Conservation (phyloP, 768 basidiomycete species). For the Sporobolomyces pararoseus region DNA sequence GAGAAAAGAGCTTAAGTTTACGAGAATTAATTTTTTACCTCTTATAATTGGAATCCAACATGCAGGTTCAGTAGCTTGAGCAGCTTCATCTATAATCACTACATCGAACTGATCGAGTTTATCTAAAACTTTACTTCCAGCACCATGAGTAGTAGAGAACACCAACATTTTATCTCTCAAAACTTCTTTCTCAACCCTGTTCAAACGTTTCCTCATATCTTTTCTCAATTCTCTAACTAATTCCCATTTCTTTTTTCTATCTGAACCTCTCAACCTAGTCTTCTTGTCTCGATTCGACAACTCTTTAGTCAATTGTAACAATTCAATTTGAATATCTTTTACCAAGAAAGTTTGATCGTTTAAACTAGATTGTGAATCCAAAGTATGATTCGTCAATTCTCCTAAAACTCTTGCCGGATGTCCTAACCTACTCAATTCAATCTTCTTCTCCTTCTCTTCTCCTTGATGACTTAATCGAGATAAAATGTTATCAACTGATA, state of each 20-base stretch:
- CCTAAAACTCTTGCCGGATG: slow-evolving; percentile 91
- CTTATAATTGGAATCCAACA: slow-evolving; percentile 97
- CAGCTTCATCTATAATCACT: slow-evolving; percentile 94
- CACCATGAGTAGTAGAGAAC: slow-evolving; percentile 85
- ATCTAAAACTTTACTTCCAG: slow-evolving; percentile 4
- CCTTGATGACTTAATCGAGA: slow-evolving; percentile 59
- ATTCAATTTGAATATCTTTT: slow-evolving; percentile 81
- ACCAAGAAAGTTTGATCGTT: slow-evolving; percentile 67
- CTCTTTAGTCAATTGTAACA: slow-evolving; percentile 64
- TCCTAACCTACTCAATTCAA: slow-evolving; percentile 73
- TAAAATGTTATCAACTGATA: slow-evolving; percentile 93
- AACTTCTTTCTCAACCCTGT: slow-evolving; percentile 74
- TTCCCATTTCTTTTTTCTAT: slow-evolving; percentile 54
- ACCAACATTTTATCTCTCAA: slow-evolving; percentile 80
- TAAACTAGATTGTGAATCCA: slow-evolving; percentile 50
- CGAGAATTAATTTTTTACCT: slow-evolving; percentile 61
- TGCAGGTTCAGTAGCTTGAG: slow-evolving; percentile 90
- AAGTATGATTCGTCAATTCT: slow-evolving; percentile 49
- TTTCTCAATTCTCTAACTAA: slow-evolving; percentile 54
- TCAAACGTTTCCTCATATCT: slow-evolving; percentile 86
- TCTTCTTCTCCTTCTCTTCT: neutral
- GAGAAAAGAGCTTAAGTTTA: neutral
- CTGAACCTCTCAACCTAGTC: slow-evolving; percentile 59
- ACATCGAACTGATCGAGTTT: slow-evolving; percentile 64
- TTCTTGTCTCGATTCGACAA: slow-evolving; percentile 63